A percentile compares a stretch with the other conserved stretches of the same genome.
Evolutionary conservation across 1,139 yeast species (phyloP).

Genomic region (Meyerozyma carpophila): DNA sequence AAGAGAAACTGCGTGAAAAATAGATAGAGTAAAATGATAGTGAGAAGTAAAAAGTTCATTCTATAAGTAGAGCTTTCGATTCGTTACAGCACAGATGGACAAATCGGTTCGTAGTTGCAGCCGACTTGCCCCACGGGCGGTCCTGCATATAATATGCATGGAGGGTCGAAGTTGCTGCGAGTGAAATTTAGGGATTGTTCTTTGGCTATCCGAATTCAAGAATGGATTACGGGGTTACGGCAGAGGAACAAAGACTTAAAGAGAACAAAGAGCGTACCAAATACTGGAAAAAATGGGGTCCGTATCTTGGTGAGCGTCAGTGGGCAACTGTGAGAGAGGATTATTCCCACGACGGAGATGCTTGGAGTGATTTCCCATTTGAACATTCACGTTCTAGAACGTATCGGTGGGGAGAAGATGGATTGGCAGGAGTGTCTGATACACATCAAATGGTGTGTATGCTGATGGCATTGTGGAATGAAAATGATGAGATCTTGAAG

Average conservation of each 20-base stretch:
- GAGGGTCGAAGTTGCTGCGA: neutral
- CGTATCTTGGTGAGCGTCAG: slow-evolving; percentile 83
- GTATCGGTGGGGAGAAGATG: slow-evolving; percentile 97
- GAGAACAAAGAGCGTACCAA: slow-evolving; percentile 53
- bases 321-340: slow-evolving; percentile 97
- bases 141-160: neutral
- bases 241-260: slow-evolving; percentile 65
- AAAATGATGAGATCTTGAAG: slow-evolving; percentile 77
- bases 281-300: slow-evolving; percentile 91
- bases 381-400: slow-evolving; percentile 81
- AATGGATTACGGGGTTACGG: slow-evolving; percentile 19
- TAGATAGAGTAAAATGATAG: neutral
- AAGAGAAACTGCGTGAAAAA: neutral
- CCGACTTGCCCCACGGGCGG: neutral
- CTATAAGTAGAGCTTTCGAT: no score
- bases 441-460: slow-evolving; percentile 75
- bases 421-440: slow-evolving; percentile 88
- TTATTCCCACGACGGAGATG: slow-evolving; percentile 82
- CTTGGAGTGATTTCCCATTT: slow-evolving; percentile 89
- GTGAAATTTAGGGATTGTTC: slow-evolving; percentile 1
- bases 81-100: no score
- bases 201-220: neutral
- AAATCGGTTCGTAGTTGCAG: no score
- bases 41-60: no score
- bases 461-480: slow-evolving; percentile 89